phyloP scores from a whole-genome alignment of 441 rosid genomes.

The Syzygium malaccense region DNA sequence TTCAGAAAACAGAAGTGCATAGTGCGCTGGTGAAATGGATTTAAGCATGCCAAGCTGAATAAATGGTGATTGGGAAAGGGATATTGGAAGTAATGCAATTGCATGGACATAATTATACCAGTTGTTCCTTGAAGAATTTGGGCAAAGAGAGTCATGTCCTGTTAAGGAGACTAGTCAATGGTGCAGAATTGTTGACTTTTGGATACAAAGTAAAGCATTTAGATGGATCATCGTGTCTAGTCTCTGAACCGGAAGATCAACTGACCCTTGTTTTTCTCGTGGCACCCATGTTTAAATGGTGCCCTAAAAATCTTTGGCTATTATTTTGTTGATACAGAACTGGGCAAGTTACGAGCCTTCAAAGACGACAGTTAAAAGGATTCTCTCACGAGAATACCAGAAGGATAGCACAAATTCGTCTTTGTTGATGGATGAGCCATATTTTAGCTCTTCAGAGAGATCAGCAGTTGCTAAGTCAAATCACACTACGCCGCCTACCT shows the following conservation, averaged over 20 bases:
- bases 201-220: background rate
- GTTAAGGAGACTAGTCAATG: background rate
- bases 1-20: background rate
- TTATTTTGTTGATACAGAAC: slow-evolving; percentile 36
- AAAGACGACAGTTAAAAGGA: slow-evolving; percentile 89
- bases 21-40: background rate
- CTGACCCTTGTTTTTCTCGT: background rate
- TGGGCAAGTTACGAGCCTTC: slow-evolving; percentile 88
- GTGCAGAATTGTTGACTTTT: background rate
- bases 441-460: slow-evolving; percentile 22
- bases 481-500: slow-evolving; percentile 31
- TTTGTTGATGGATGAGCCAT: slow-evolving; percentile 25
- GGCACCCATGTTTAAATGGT: background rate
- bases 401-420: slow-evolving; percentile 35
- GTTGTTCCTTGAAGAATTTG: background rate
- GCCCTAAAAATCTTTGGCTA: background rate
- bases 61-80: background rate
- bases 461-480: slow-evolving; percentile 23
- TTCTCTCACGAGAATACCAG: slow-evolving; percentile 55
- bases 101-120: background rate
- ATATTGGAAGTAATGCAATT: background rate
- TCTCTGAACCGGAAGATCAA: background rate
- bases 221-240: background rate
- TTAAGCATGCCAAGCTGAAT: background rate
- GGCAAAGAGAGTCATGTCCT: background rate